phyloP scores from a whole-genome alignment of 2,329 filamentous ascomycete species.

The Teratosphaeria nubilosa region DNA sequence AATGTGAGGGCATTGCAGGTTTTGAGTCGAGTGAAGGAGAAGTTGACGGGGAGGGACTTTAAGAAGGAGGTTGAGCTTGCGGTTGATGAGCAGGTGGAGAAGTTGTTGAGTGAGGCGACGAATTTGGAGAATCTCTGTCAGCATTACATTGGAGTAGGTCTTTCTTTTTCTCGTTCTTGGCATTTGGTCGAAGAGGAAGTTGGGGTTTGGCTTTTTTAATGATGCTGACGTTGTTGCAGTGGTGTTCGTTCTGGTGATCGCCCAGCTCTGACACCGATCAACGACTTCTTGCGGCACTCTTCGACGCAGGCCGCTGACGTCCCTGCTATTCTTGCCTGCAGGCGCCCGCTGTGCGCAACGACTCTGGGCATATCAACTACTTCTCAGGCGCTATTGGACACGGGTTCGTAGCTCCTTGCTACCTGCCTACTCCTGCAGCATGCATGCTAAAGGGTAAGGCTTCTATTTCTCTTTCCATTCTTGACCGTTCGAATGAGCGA shows the following conservation, averaged over 20 bases:
- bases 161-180: not conserved
- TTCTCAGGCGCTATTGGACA: not conserved
- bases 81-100: constrained; percentile 82
- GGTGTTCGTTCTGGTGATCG: constrained; percentile 6
- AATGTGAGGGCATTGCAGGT: constrained; percentile 91
- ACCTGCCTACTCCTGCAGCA: not conserved
- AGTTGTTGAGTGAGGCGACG: constrained; percentile 87
- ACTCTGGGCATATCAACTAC: not conserved
- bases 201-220: not conserved
- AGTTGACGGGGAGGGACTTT: constrained; percentile 89
- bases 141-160: constrained; percentile 70
- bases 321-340: not conserved
- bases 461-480: not conserved
- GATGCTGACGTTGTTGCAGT: constrained; percentile 1
- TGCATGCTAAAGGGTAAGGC: not conserved
- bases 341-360: not conserved
- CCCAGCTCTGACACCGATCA: not conserved
- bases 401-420: not conserved
- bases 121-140: constrained; percentile 96
- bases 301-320: not conserved
- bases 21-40: constrained; percentile 83
- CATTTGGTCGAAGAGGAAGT: not conserved
- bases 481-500: not conserved
- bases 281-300: not conserved
- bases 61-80: constrained; percentile 74